Conservation (phyloP, 345 rosid species). For the Hypericum perforatum region DNA sequence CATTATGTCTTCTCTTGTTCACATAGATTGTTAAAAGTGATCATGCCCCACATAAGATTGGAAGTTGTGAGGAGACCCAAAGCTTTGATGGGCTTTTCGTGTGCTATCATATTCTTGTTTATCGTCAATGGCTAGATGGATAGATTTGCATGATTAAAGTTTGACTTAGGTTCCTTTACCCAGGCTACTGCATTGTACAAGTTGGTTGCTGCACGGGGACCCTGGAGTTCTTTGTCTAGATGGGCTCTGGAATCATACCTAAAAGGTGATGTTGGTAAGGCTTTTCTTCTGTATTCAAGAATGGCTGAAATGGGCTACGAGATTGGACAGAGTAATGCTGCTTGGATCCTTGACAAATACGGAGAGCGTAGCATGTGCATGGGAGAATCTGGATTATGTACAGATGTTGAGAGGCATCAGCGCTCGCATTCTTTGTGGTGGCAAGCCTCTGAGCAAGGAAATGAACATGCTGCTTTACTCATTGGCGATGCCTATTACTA, state of each 20-base stretch:
- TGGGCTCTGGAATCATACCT: conserved; percentile 96
- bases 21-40: too few relatives aligned
- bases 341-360: conserved; percentile 97
- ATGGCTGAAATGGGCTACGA: conserved; percentile 99
- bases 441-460: conserved; percentile 99
- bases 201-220: conserved; percentile 95
- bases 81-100: too few relatives aligned
- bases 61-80: too few relatives aligned
- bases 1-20: too few relatives aligned
- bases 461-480: conserved; percentile 95
- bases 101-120: too few relatives aligned
- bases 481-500: conserved; percentile 98
- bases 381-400: conserved; percentile 86
- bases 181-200: conserved; percentile 93
- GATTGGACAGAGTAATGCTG: conserved; percentile 96
- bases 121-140: too few relatives aligned
- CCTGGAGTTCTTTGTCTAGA: conserved; percentile 96
- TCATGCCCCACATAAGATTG: too few relatives aligned
- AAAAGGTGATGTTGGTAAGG: conserved; percentile 88
- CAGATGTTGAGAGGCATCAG: conserved; percentile 82
- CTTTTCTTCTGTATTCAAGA: conserved; percentile 75
- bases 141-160: too few relatives aligned
- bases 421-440: conserved; percentile 95
- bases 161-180: conserved; percentile 7
- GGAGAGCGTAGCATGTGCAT: conserved; percentile 91